Base-by-base conservation (phyloP, 106 monocot genomes). In the Dendrobium chrysotoxum region DNA sequence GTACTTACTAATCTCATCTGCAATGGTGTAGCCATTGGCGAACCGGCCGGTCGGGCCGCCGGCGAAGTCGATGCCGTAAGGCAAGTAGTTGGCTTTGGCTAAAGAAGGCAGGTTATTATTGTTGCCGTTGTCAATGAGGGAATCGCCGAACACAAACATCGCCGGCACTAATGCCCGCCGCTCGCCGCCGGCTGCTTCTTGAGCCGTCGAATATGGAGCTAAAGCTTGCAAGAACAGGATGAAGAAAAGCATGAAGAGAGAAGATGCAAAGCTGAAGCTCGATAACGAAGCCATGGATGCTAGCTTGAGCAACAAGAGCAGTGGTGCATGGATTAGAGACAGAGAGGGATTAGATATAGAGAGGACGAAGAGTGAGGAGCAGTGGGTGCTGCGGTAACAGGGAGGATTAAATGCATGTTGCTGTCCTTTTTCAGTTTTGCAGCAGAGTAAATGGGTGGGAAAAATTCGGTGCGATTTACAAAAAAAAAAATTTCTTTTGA, bases 11-110 rank as follows among this genome's bases (percentile, higher is more conserved):
- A 98, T 84, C 54, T 89, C 92, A 79, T 98, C 97, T 20, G 88
- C 94, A 53, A 98, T 89, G 76, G 97, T 98, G 86, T 91, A 95
- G 50, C 97, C 97, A 64, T 98, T 98, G 84, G 89, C 92, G 88
- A 98, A 94, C 79, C 97, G 81, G 9, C 97, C 97, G 5, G 97
- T 98, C 11, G 97, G 92, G 0, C 97, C 97, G 25, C 78, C 92
- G 75, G 86, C 46, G 79, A 98, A 98, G 89, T 98, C 97, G 64
- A 98, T 92, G 79, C 97, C 97, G 31, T 98, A 98, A 28, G 97
- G 97, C 45, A 80, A 94, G 85, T 98, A 98, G 85, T 94, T 94
- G 21, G 97, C 97, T 85, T 91, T 94, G 31, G 97, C 97, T 13
- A 92, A 86, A n/a, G 94, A 89, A n/a, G 94, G 77, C 17, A 98